Percentiles rank a stretch among this genome's conserved stretches.
Evolutionary conservation across 306 rosid genomes (phyloP).

Genomic region (Sechiopsis laciniata): DNA sequence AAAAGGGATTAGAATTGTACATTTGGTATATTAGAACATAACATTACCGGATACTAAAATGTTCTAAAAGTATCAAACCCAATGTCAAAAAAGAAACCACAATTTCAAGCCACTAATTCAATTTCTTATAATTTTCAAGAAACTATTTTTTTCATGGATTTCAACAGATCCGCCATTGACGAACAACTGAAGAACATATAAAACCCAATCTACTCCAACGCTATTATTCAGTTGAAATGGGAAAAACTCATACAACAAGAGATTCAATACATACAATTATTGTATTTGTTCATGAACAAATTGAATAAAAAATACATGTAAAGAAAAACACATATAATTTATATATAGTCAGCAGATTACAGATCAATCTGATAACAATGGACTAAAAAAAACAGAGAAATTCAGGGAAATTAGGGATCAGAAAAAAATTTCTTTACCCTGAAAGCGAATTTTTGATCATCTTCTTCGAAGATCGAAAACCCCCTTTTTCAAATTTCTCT

Average conservation of each 20-base stretch:
- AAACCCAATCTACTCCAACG: neutral
- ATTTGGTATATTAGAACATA: neutral
- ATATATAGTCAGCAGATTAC: slow-evolving; percentile 10
- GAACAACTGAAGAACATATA: neutral
- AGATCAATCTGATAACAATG: slow-evolving; percentile 19
- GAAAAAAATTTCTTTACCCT: neutral
- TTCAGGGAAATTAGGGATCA: neutral
- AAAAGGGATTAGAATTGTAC: neutral
- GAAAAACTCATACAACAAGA: neutral
- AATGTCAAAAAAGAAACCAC: neutral
- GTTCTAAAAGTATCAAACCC: too few species aligned
- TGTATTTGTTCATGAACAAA: neutral
- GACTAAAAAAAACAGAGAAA: neutral
- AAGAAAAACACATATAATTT: neutral
- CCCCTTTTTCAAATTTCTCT: neutral
- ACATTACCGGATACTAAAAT: neutral
- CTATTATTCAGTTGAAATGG: neutral
- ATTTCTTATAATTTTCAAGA: neutral
- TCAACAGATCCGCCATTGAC: slow-evolving; percentile 4
- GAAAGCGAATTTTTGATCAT: neutral
- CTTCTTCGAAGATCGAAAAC: slow-evolving; percentile 15
- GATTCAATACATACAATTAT: slow-evolving; percentile 4
- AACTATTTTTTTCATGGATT: neutral
- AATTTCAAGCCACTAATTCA: neutral
- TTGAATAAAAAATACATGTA: slow-evolving; percentile 17